Base-by-base conservation (phyloP, 2,329 filamentous ascomycete genomes). In the Ophiostoma piceae region DNA sequence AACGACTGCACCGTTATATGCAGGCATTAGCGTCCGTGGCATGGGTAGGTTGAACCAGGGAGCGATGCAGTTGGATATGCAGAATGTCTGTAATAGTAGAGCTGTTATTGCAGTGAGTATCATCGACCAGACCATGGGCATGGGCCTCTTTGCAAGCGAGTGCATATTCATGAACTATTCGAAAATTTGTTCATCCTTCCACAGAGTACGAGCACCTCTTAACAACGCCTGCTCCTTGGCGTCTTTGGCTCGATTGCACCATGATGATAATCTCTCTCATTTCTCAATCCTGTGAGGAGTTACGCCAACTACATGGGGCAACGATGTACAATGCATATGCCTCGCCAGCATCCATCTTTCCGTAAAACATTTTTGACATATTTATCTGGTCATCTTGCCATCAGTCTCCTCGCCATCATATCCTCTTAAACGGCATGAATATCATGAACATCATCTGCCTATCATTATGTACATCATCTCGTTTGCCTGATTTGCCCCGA, bases 21-120 rank as follows among this genome's bases (percentile, higher is more conserved):
- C 51, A 57, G 51, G n/a, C 22, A 57, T 57, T 57, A 29, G 51
- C 51, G 51, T 57, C 51, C 51, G 51, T 57, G 51, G 16, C 51
- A 57, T 22, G 51, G n/a, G 19, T 16, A 26, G 3, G n/a, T 57
- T 12, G 51, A 47, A 47, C 43, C 19, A 47, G n/a, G 51, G 51
- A 22, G n/a, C 12, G n/a, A 57, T 26, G n/a, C 3, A 6, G 6
- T 26, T 57, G 51, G 43, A 47, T 47, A 47, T 47, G 43, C 16
- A 47, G 43, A 5, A 47, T 47, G 16, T n/a, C 19, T 19, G 43
- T 47, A n/a, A 47, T 47, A 47, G 43, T 47, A n/a, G 14, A n/a
- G 41, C 9, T 43, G 5, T 14, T 43, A 43, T 43, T 43, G 41
- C 35, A 35, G 35, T 14, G 11, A 19, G 43, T 47, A n/a, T 47